Evolutionary conservation across 192 early-diverging fungal genomes (phyloP), one percentile per base, ranked within the genome.

Genomic region (Helicostylum pulchrum): DNA sequence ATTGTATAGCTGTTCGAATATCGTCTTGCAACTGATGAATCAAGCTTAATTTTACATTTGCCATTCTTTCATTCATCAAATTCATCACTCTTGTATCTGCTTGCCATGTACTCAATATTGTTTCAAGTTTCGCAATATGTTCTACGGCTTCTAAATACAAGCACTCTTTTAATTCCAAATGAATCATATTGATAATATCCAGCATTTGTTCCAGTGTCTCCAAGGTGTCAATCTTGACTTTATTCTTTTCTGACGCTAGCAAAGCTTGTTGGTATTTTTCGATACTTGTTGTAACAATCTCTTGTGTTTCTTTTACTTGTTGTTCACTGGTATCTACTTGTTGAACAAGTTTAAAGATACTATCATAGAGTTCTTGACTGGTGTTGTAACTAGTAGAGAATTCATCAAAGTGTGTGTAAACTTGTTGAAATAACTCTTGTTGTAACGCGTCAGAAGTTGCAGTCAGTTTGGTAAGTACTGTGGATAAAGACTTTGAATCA

Each of bases 391-490:
- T 53, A 42, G 62, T 19, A 15, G 62, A 64, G n/a, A 64, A 64
- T 11, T 20, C 23, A 8, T 64, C 62, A 8, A 64, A 21, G 20
- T 64, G 31, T 23, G 20, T 42, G 21, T 21, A 44, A 11, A 64
- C 34, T 17, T 43, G n/a, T 23, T 53, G 26, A 7, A 64, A 23
- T 15, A 64, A 51, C 42, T 64, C 49, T 6, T 44, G 34, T n/a
- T 64, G 62, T 34, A 64, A 46, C 62, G 62, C 49, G 51, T 45
- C 42, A 14, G 62, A 49, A 19, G 26, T 52, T 26, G 48, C 44
- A 14, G 52, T 53, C 11, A 64, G 11, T 12, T 39, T 26, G 9
- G 15, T 34, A 23, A 64, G 51, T 17, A 64, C 14, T 42, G 17
- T 26, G 12, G 42, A 44, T 23, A 64, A 51, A 43, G 62, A 64